A percentile compares a stretch with the other conserved stretches of the same genome.
These are phyloP conservation scores for Suaeda aralocaspica DNA, from an alignment of 148 eudicot species.

Conservation along the genomic window DNA sequence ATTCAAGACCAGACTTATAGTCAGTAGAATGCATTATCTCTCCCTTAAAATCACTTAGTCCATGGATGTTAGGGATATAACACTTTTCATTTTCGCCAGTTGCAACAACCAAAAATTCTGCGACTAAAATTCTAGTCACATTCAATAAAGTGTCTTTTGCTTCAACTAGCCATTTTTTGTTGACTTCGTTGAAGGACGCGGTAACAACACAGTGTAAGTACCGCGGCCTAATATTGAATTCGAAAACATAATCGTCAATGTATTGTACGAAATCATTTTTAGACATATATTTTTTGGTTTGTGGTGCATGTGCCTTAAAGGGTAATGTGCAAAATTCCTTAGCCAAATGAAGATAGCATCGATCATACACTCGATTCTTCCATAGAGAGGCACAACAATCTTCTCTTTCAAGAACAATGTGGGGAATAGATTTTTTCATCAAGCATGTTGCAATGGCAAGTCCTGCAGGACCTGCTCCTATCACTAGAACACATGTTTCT, in stretches of 20 bases:
- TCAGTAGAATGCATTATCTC: slow-evolving; percentile 37
- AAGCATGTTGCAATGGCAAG: slow-evolving; percentile 30
- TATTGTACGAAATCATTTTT: slow-evolving; percentile 35
- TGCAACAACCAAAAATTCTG: slow-evolving; percentile 35
- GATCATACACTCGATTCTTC: slow-evolving; percentile 46
- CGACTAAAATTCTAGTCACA: slow-evolving; percentile 14
- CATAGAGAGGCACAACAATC: slow-evolving; percentile 46
- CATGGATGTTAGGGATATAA: slow-evolving; percentile 28
- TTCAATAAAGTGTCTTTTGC: neutral
- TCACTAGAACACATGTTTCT: slow-evolving; percentile 13
- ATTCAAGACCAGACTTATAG: slow-evolving; percentile 31
- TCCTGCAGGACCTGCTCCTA: neutral
- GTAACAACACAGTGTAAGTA: slow-evolving; percentile 27
- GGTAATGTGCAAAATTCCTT: slow-evolving; percentile 42
- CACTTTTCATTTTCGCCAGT: slow-evolving; percentile 33
- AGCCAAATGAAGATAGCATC: slow-evolving; percentile 44
- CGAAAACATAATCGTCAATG: slow-evolving; percentile 34
- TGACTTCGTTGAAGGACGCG: slow-evolving; percentile 20
- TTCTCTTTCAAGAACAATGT: slow-evolving; percentile 40
- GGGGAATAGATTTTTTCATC: slow-evolving; percentile 25
- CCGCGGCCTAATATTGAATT: slow-evolving; percentile 33
- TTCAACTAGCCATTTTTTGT: slow-evolving; percentile 30
- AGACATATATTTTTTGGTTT: slow-evolving; percentile 27
- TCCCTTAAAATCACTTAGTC: slow-evolving; percentile 27
- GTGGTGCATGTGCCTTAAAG: slow-evolving; percentile 22